Conservation (phyloP, 163 green algal species). For the Scenedesmus sp. region DNA sequence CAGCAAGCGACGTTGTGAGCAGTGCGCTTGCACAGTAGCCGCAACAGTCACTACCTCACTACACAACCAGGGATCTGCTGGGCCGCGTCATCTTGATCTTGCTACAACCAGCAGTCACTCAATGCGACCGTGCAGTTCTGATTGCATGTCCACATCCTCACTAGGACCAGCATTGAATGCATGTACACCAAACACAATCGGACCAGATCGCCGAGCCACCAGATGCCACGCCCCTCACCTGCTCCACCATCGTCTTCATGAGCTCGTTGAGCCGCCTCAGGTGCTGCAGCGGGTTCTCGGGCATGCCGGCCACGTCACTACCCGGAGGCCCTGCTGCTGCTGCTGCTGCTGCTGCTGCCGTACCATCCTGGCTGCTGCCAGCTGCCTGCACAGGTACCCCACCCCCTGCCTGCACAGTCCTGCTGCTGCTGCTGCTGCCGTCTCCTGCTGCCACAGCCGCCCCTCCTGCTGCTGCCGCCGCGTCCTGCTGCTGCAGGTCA, state of each 20-base stretch:
- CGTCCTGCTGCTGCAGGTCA: constrained; percentile 3
- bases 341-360: not conserved
- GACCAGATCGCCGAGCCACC: too few relatives aligned
- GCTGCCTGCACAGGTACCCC: not conserved
- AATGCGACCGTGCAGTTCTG: too few relatives aligned
- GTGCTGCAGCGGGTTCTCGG: constrained; percentile 38
- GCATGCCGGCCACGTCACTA: constrained; percentile 19
- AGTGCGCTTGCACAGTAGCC: too few relatives aligned
- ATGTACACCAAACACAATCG: too few relatives aligned
- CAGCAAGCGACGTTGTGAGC: too few relatives aligned
- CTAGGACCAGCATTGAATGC: too few relatives aligned
- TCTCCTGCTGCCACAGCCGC: not conserved
- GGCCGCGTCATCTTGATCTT: too few relatives aligned
- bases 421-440: not conserved
- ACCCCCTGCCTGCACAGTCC: not conserved
- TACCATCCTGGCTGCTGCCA: not conserved
- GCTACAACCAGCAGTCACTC: too few relatives aligned
- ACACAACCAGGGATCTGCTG: too few relatives aligned
- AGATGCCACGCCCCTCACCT: too few relatives aligned
- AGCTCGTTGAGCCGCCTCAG: constrained; percentile 42
- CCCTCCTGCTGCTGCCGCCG: not conserved
- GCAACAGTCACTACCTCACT: too few relatives aligned
- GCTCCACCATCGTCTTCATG: constrained; percentile 49
- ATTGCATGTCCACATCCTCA: too few relatives aligned
- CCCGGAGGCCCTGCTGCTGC: constrained; percentile 10